phyloP scores from a whole-genome alignment of 768 basidiomycete genomes.

The Glaciozyma antarctica region DNA sequence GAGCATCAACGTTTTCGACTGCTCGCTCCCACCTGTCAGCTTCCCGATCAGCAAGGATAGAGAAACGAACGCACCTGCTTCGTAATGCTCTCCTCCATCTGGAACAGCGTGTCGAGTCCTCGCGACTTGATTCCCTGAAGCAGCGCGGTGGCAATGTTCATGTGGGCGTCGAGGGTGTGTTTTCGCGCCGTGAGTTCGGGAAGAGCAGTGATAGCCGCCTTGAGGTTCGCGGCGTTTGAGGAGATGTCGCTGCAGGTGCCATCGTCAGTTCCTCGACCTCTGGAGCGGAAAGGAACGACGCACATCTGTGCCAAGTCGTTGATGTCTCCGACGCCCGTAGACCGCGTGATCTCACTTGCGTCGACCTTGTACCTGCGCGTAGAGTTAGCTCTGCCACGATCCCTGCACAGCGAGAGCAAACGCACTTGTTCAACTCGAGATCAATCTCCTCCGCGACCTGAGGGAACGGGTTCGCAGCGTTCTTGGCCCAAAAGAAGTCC shows the following conservation, averaged over 20 bases:
- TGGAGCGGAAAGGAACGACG: slow-evolving; percentile 37
- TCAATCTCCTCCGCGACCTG: slow-evolving; percentile 98
- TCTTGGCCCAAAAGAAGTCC: slow-evolving; percentile 98
- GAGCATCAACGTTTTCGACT: slow-evolving; percentile 71
- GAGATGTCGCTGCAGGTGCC: slow-evolving; percentile 61
- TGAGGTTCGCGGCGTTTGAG: slow-evolving; percentile 84
- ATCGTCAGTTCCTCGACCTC: no score
- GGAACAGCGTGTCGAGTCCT: slow-evolving; percentile 93
- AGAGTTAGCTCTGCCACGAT: background rate
- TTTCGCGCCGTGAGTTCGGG: slow-evolving; percentile 95
- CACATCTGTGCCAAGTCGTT: slow-evolving; percentile 90
- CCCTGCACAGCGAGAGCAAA: background rate
- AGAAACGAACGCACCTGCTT: slow-evolving; percentile 56
- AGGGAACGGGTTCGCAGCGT: slow-evolving; percentile 91
- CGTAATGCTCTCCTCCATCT: slow-evolving; percentile 78
- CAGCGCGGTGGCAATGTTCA: slow-evolving; percentile 95
- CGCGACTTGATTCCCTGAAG: slow-evolving; percentile 91
- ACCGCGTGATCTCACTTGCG: slow-evolving; percentile 90
- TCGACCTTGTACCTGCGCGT: slow-evolving; percentile 61
- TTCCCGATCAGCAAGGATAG: background rate
- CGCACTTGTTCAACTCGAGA: slow-evolving; percentile 70
- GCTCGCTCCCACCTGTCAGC: background rate
- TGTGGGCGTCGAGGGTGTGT: slow-evolving; percentile 91
- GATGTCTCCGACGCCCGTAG: slow-evolving; percentile 90
- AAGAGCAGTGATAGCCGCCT: slow-evolving; percentile 91